These are phyloP conservation scores for Alternaria infectoria DNA, from an alignment of 2,329 filamentous ascomycete species.

Conservation along the genomic window DNA sequence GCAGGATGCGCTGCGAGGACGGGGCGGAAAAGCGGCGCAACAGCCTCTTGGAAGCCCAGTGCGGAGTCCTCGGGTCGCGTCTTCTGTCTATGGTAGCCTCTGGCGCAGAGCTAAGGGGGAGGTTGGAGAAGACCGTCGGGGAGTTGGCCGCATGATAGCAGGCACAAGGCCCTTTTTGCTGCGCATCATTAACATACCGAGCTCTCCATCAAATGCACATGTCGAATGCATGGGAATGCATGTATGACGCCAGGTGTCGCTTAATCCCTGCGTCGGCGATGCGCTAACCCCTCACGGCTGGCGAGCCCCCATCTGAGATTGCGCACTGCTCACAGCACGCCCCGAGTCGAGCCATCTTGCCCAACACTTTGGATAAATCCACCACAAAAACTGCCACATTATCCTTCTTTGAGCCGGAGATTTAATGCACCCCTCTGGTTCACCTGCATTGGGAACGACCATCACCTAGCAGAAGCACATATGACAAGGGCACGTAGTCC, in stretches of 20 bases:
- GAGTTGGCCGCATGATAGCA: not conserved
- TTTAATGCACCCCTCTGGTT: slow-evolving; percentile 1
- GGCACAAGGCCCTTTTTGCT: slow-evolving; percentile 2
- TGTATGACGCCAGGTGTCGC: slow-evolving; percentile 19
- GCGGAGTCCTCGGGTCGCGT: slow-evolving; percentile 8
- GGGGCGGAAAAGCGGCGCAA: not conserved
- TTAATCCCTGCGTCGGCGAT: not conserved
- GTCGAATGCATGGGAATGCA: slow-evolving; percentile 9
- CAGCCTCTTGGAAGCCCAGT: slow-evolving; percentile 1
- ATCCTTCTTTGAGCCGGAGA: not conserved
- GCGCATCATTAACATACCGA: slow-evolving; percentile 5
- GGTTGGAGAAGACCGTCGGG: not conserved
- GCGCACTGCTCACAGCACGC: slow-evolving; percentile 2
- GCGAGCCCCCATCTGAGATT: not conserved
- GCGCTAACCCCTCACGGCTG: not conserved
- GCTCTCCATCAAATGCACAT: not conserved
- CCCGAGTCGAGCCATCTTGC: slow-evolving; percentile 4
- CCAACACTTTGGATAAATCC: slow-evolving; percentile 3
- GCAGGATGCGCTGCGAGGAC: slow-evolving; percentile 11
- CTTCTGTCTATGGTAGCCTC: not conserved
- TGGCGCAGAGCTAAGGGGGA: not conserved
- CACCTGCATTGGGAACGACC: not conserved
- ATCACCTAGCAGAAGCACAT: not conserved
- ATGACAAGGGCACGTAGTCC: not conserved
- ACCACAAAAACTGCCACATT: slow-evolving; percentile 1